phyloP scores from a whole-genome alignment of 441 rosid genomes.

The Biscutella laevigata region DNA sequence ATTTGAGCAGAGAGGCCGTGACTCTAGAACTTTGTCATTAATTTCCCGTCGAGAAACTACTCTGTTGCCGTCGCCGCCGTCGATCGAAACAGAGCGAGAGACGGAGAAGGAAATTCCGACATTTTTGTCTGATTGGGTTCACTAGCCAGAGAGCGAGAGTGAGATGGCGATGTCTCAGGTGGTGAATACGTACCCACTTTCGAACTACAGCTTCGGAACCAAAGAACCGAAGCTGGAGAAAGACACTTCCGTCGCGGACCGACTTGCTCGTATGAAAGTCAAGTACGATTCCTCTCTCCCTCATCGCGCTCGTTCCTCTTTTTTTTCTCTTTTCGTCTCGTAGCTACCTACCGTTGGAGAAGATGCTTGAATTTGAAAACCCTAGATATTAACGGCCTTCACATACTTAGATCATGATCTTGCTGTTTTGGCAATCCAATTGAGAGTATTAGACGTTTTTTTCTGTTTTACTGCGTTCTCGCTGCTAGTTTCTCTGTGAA shows the following conservation, averaged over 20 bases:
- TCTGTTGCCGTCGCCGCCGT: slow-evolving; percentile 6
- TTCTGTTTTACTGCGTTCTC: not conserved
- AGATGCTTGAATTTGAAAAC: not conserved
- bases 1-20: not conserved
- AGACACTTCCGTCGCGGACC: slow-evolving; percentile 95
- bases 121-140: not conserved
- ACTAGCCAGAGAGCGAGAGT: slow-evolving; percentile 2
- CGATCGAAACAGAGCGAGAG: not conserved
- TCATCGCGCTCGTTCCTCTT: not conserved
- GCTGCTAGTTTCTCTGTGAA: not conserved
- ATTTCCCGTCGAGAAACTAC: not conserved
- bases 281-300: slow-evolving; percentile 35
- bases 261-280: slow-evolving; percentile 99
- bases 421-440: not conserved
- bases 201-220: slow-evolving; percentile 94
- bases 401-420: slow-evolving; percentile 15
- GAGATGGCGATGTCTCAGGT: slow-evolving; percentile 73
- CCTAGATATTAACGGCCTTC: slow-evolving; percentile 17
- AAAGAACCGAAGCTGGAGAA: slow-evolving; percentile 97
- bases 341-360: not conserved
- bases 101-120: not conserved
- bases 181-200: slow-evolving; percentile 84
- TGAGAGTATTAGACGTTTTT: not conserved
- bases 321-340: not conserved
- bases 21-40: not conserved